A percentile compares a stretch with the other conserved stretches of the same genome.
These are phyloP conservation scores for Podospora didyma DNA, from an alignment of 495 filamentous ascomycete species.

Conservation along the genomic window DNA sequence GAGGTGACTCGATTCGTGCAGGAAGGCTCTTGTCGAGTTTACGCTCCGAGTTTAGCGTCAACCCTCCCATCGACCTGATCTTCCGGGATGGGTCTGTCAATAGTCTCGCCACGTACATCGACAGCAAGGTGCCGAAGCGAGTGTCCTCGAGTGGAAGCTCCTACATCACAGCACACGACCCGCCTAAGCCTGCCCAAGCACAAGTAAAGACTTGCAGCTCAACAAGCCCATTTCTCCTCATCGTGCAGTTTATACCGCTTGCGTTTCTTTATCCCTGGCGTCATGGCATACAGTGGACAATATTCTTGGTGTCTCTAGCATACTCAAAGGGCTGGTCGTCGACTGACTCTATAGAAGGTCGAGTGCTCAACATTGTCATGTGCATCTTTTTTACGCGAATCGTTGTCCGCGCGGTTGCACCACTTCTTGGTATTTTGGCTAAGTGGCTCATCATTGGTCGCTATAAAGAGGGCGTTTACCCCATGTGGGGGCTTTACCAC, in stretches of 20 bases:
- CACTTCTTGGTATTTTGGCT: constrained; percentile 32
- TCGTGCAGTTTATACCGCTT: constrained; percentile 37
- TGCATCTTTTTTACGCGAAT: constrained; percentile 29
- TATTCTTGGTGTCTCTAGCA: constrained; percentile 32
- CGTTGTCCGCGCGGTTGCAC: constrained; percentile 22
- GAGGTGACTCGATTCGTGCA: constrained; percentile 41
- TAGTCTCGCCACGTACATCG: constrained; percentile 24
- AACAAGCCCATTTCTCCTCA: constrained; percentile 32
- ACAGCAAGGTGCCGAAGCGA: constrained; percentile 7
- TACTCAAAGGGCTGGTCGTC: constrained; percentile 21
- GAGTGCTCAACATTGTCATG: constrained; percentile 32
- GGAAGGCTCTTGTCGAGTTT: constrained; percentile 38
- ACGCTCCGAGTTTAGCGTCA: constrained; percentile 32
- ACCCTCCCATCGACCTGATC: constrained; percentile 36
- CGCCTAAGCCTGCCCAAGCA: background rate
- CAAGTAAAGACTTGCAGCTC: constrained; percentile 30
- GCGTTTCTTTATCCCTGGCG: constrained; percentile 34
- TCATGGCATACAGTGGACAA: constrained; percentile 36
- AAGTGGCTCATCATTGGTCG: constrained; percentile 46
- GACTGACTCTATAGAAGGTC: constrained; percentile 22
- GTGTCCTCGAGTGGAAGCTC: constrained; percentile 14
- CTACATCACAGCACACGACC: background rate
- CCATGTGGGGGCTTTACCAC: constrained; percentile 48
- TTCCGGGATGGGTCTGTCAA: constrained; percentile 33
- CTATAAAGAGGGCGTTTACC: constrained; percentile 39